These are phyloP conservation scores for Rhododendron ovatum DNA, from an alignment of 148 eudicot species.

Conservation along the genomic window DNA sequence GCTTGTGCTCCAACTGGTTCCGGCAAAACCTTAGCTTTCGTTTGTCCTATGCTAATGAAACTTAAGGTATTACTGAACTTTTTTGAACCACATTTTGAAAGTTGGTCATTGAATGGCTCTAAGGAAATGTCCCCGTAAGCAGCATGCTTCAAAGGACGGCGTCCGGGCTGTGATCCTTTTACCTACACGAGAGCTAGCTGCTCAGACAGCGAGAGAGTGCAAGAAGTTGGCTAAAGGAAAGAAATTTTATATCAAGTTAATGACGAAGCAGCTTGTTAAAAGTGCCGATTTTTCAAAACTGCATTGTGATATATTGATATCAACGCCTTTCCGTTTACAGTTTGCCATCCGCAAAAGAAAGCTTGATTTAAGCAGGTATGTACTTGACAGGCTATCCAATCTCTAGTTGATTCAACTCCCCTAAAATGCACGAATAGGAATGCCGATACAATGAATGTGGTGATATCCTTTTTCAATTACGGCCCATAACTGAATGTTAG, in stretches of 20 bases:
- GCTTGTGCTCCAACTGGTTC: slow-evolving; percentile 99
- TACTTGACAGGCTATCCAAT: neutral
- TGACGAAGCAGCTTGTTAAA: slow-evolving; percentile 80
- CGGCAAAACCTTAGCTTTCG: slow-evolving; percentile 92
- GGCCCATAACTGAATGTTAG: neutral
- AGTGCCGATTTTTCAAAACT: slow-evolving; percentile 73
- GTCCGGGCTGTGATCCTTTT: slow-evolving; percentile 81
- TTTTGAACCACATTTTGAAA: slow-evolving; percentile 6
- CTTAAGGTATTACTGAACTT: slow-evolving; percentile 49
- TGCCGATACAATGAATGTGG: neutral
- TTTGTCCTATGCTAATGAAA: slow-evolving; percentile 86
- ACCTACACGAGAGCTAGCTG: slow-evolving; percentile 94
- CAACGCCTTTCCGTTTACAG: slow-evolving; percentile 80
- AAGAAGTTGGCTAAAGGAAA: slow-evolving; percentile 76
- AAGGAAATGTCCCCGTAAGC: slow-evolving; percentile 12
- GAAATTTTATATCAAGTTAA: slow-evolving; percentile 67
- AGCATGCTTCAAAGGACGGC: slow-evolving; percentile 69
- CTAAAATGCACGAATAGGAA: neutral
- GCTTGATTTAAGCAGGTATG: slow-evolving; percentile 84
- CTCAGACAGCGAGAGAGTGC: slow-evolving; percentile 92
- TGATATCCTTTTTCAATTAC: neutral
- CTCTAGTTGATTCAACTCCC: neutral
- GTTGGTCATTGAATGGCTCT: slow-evolving; percentile 3
- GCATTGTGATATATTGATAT: slow-evolving; percentile 80
- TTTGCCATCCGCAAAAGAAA: slow-evolving; percentile 66